Conservation (phyloP, 192 early-diverging fungal species). For the Coemansia sp. region DNA sequence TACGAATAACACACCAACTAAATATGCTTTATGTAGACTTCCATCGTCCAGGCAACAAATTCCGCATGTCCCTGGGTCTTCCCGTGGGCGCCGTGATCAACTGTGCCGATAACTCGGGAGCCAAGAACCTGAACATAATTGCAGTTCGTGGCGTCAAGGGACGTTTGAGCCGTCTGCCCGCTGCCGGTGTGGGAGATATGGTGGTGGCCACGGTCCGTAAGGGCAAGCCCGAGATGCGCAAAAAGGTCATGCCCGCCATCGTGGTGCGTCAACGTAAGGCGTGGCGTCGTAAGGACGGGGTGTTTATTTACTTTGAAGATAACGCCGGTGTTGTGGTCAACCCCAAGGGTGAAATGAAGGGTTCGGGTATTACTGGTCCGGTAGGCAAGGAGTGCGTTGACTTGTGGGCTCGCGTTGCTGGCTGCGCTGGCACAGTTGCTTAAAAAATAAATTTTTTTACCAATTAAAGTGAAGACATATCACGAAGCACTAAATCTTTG, state of each 20-base stretch:
- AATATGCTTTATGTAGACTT: constrained; percentile 6
- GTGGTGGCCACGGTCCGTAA: constrained; percentile 99
- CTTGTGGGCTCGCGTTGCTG: constrained; percentile 99
- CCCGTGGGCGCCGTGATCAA: constrained; percentile 96
- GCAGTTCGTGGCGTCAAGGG: constrained; percentile 94
- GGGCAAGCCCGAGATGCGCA: constrained; percentile 99
- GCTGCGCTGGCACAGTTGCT: constrained; percentile 78
- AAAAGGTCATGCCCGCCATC: constrained; percentile 99
- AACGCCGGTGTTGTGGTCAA: constrained; percentile 99
- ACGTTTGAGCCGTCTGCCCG: constrained; percentile 95
- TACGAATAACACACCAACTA: too few relatives aligned
- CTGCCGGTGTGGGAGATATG: constrained; percentile 99
- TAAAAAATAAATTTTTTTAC: constrained; percentile 16
- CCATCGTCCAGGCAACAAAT: constrained; percentile 82
- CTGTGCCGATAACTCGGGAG: constrained; percentile 99
- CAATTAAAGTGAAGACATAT: constrained; percentile 19
- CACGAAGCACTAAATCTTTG: constrained; percentile 47
- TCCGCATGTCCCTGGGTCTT: constrained; percentile 99
- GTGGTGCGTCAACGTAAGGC: constrained; percentile 99
- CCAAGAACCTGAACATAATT: constrained; percentile 99
- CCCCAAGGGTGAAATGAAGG: constrained; percentile 99
- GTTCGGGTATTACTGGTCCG: constrained; percentile 99
- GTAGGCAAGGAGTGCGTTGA: constrained; percentile 99
- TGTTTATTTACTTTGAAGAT: constrained; percentile 99
- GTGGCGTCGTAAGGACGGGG: constrained; percentile 98